Percentiles rank a stretch among this genome's conserved stretches.
phyloP scores from a whole-genome alignment of 352 stramenopile genomes.

The Phytopythium montanum region DNA sequence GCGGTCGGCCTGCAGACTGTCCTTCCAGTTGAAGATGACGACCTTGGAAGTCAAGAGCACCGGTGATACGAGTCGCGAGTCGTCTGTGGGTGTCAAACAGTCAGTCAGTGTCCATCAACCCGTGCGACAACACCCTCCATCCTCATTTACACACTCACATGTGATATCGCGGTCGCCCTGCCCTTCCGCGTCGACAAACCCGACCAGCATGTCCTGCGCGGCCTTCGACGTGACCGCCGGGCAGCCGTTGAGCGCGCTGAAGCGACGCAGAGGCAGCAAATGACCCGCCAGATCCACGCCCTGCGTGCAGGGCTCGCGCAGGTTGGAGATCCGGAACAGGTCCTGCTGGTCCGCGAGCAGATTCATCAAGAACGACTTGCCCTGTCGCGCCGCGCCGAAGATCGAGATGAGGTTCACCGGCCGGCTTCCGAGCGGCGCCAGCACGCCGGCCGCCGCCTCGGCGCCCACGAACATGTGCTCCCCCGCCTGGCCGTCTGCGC shows the following conservation, averaged over 20 bases:
- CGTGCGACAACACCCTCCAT: neutral
- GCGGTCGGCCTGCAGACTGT: slow-evolving; percentile 79
- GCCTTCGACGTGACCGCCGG: slow-evolving; percentile 22
- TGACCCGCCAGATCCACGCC: slow-evolving; percentile 79
- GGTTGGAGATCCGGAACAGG: slow-evolving; percentile 86
- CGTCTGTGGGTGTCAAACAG: slow-evolving; percentile 28
- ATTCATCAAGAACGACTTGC: slow-evolving; percentile 89
- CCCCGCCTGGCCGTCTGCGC: slow-evolving; percentile 27
- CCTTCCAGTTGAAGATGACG: slow-evolving; percentile 90
- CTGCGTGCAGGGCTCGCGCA: slow-evolving; percentile 82
- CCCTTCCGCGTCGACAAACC: slow-evolving; percentile 83
- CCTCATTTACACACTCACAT: slow-evolving; percentile 25
- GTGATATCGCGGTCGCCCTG: slow-evolving; percentile 86
- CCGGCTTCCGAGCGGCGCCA: slow-evolving; percentile 58
- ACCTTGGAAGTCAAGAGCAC: slow-evolving; percentile 83
- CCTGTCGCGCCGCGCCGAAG: slow-evolving; percentile 79
- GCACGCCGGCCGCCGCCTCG: slow-evolving; percentile 51
- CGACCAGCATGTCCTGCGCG: slow-evolving; percentile 55
- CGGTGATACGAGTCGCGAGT: slow-evolving; percentile 79
- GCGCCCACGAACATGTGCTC: slow-evolving; percentile 72
- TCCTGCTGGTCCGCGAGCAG: slow-evolving; percentile 83
- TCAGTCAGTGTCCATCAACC: neutral
- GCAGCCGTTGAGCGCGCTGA: slow-evolving; percentile 72
- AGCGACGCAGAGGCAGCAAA: slow-evolving; percentile 63
- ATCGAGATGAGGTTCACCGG: slow-evolving; percentile 83